These are phyloP conservation scores for Schwanniomyces sp. DNA, from an alignment of 805 yeast genomes.

Conservation along the genomic window DNA sequence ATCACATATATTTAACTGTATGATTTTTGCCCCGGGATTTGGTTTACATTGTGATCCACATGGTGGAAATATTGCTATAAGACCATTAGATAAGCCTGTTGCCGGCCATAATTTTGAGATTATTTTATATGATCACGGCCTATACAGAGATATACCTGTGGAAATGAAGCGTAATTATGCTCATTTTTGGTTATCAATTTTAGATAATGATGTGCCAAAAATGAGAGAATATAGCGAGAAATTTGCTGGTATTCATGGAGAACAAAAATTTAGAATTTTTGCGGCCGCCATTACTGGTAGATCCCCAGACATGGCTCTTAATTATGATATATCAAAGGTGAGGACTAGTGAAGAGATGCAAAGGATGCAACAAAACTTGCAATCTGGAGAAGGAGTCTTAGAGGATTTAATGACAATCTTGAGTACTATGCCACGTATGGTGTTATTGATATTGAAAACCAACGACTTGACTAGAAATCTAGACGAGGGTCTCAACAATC, in stretches of 20 bases:
- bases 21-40: constrained; percentile 93
- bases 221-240: constrained; percentile 75
- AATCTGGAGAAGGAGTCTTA: constrained; percentile 59
- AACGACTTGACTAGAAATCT: constrained; percentile 88
- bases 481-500: constrained; percentile 79
- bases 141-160: constrained; percentile 81
- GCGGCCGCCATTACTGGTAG: constrained; percentile 96
- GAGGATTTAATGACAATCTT: constrained; percentile 77
- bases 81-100: constrained; percentile 27
- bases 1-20: constrained; percentile 86
- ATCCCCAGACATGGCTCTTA: constrained; percentile 73
- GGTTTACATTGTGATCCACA: constrained; percentile 98
- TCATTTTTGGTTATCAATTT: constrained; percentile 85
- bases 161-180: constrained; percentile 81
- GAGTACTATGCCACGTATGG: constrained; percentile 80
- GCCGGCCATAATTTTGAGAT: constrained; percentile 81
- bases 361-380: constrained; percentile 63
- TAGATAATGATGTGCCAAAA: constrained; percentile 62
- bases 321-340: constrained; percentile 53
- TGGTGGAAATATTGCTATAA: constrained; percentile 91
- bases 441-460: constrained; percentile 83
- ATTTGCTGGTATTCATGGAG: constrained; percentile 76
- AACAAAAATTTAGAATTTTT: constrained; percentile 73
- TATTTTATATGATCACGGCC: constrained; percentile 90
- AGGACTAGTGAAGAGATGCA: constrained; percentile 64